These are phyloP conservation scores for Teratosphaeria zuluensis DNA, from an alignment of 2,329 filamentous ascomycete species.

Conservation along the genomic window DNA sequence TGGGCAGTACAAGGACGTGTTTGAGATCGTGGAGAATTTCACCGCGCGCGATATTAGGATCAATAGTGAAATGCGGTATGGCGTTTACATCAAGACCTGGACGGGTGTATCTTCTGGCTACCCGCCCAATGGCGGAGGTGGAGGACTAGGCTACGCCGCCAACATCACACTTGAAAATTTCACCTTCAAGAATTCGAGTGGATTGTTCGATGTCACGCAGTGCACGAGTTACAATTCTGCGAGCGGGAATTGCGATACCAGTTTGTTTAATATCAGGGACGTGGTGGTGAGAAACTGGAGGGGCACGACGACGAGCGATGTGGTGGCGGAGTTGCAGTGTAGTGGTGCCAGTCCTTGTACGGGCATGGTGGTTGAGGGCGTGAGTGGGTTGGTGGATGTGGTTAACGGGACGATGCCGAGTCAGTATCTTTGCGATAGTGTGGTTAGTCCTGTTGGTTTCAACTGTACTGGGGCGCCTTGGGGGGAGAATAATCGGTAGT, in stretches of 20 bases:
- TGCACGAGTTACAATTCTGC: slow-evolving; percentile 18
- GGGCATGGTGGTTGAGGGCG: not conserved
- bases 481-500: not conserved
- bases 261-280: not conserved
- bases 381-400: not conserved
- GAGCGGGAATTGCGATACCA: slow-evolving; percentile 15
- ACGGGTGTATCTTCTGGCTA: slow-evolving; percentile 38
- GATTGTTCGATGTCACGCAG: slow-evolving; percentile 19
- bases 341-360: not conserved
- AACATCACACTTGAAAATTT: slow-evolving; percentile 30
- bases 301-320: not conserved
- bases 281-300: not conserved
- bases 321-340: slow-evolving; percentile 21
- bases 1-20: slow-evolving; percentile 42
- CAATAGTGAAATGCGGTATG: slow-evolving; percentile 9
- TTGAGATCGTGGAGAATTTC: slow-evolving; percentile 43
- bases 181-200: slow-evolving; percentile 11
- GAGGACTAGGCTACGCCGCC: slow-evolving; percentile 38
- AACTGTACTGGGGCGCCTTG: slow-evolving; percentile 1
- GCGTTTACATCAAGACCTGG: slow-evolving; percentile 45
- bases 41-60: slow-evolving; percentile 36
- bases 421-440: not conserved
- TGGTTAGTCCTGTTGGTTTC: not conserved
- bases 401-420: not conserved
- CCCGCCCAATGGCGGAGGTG: slow-evolving; percentile 50